Percentiles rank a stretch among this genome's conserved stretches.
phyloP scores from a whole-genome alignment of 2,329 filamentous ascomycete species.

The Fusarium palustre region DNA sequence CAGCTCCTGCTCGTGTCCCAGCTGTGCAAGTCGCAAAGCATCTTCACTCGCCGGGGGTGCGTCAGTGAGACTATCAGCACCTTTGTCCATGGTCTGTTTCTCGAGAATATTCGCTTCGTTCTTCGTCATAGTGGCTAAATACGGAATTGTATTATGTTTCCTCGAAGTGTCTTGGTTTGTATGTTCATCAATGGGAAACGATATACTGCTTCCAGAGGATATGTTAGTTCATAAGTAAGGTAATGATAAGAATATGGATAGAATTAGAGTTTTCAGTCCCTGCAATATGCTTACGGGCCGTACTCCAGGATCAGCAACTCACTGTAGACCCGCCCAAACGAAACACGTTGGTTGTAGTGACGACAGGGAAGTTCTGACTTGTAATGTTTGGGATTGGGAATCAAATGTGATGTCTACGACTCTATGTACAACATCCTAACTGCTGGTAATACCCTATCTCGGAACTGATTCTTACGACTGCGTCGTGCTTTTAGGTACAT shows the following conservation, averaged over 20 bases:
- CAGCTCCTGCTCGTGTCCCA: constrained; percentile 50
- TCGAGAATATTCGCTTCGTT: background rate
- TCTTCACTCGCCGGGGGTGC: constrained; percentile 6
- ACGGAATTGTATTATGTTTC: background rate
- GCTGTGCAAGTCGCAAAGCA: constrained; percentile 44
- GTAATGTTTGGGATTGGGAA: background rate
- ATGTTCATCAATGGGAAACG: background rate
- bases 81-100: constrained; percentile 10
- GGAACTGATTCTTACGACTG: background rate
- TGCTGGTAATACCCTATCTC: background rate
- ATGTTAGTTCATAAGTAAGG: background rate
- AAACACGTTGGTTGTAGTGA: background rate
- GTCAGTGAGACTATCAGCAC: background rate
- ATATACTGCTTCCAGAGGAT: background rate
- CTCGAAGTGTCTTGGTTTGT: background rate
- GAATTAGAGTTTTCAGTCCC: background rate
- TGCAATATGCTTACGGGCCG: background rate
- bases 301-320: background rate
- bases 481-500: too few species aligned
- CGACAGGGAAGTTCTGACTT: background rate
- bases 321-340: background rate
- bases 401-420: background rate
- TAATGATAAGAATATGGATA: background rate
- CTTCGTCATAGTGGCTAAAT: background rate
- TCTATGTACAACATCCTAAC: background rate